Evolutionary conservation across 257 asterid genomes (phyloP), one percentile per base, ranked within the genome.

Genomic region (Oldenlandia corymbosa): DNA sequence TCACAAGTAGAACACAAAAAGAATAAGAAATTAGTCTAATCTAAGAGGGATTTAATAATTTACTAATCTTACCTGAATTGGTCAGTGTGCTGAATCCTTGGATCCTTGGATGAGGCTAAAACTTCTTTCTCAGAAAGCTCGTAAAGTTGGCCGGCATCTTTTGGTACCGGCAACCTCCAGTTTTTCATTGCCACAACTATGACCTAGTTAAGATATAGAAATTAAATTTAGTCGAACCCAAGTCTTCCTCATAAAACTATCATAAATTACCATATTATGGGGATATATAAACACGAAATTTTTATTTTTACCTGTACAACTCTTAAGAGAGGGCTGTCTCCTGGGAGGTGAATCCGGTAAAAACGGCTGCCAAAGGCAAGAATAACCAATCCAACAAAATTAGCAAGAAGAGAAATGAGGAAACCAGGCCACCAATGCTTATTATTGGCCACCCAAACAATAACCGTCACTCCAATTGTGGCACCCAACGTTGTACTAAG

Each of bases 361-460:
- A 82, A 87, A 0, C 86, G 83, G 72, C 71, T 81, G 3, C 99
- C 99, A 17, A 64, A 7, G 0, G 60, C 69, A 23, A 92, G 78
- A 30, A 79, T 28, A 0, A 70, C 12, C 31, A 75, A 81, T 11
- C 88, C 96, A 9, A 81, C 7, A 0, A 63, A 55, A 0, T 83
- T 27, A 7, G 70, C 79, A 3, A 80, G 58, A 3, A 79, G 57
- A 16, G 78, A 68, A 36, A 85, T 82, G 43, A 92, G 87, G 45
- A 89, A 92, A 13, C 95, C 92, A 60, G 78, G 84, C 99, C 97
- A 89, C 95, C 95, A 92, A 21, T 76, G 73, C 0, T 82, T 76
- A 36, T 78, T 77, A 0, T 93, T 83, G 10, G 95, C 73, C 0
- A 89, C 77, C 75, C 85, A 87, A 8, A 89, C 99, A 1, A 92